Percentiles rank a stretch among this genome's conserved stretches.
Conservation (phyloP, 805 yeast species). For the Saccharomycopsis javanensis region DNA sequence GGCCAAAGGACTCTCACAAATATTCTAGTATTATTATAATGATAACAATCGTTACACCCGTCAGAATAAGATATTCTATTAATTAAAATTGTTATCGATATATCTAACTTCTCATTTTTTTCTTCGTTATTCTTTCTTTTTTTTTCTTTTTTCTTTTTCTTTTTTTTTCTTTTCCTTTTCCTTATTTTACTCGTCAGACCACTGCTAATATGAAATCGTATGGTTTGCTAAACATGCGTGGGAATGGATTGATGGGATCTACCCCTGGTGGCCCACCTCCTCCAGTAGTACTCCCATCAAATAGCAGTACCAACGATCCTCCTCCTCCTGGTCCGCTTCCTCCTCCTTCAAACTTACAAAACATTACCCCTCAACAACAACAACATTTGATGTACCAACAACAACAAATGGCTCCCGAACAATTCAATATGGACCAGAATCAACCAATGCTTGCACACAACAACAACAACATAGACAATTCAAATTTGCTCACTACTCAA, state of each 20-base stretch:
- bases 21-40: no score
- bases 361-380: neutral
- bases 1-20: no score
- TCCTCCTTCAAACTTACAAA: neutral
- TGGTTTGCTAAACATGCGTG: neutral
- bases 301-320: neutral
- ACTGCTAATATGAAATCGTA: neutral
- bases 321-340: neutral
- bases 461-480: slow-evolving; percentile 18
- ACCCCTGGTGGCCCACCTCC: neutral
- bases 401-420: neutral
- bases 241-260: neutral
- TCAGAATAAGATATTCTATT: no score
- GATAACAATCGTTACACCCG: no score
- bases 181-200: neutral
- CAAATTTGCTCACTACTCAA: slow-evolving; percentile 20
- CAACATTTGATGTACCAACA: neutral
- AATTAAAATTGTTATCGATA: no score
- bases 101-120: no score
- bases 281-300: neutral
- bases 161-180: neutral
- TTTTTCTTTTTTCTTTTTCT: neutral
- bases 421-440: neutral
- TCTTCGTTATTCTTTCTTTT: neutral
- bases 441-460: neutral